phyloP scores from a whole-genome alignment of 164 flowering plant species.

The Malania oleifera region DNA sequence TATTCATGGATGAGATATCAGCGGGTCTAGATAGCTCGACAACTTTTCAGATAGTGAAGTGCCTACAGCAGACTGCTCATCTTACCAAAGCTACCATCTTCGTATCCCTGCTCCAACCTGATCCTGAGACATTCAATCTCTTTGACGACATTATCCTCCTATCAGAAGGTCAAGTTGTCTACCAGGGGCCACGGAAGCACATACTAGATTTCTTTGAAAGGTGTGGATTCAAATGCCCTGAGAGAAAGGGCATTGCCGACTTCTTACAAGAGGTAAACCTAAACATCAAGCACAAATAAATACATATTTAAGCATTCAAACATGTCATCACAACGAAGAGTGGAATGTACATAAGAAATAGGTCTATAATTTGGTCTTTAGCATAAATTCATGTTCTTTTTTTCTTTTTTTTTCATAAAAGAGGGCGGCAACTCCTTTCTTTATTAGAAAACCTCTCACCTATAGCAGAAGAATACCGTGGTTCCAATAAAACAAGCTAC shows the following conservation, averaged over 20 bases:
- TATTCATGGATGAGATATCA: slow-evolving; percentile 99
- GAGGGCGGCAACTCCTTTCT: too few species aligned
- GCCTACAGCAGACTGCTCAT: slow-evolving; percentile 90
- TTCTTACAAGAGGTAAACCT: slow-evolving; percentile 95
- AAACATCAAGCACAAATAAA: too few species aligned
- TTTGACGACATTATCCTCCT: slow-evolving; percentile 87
- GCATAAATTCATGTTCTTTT: too few species aligned
- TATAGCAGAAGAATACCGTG: too few species aligned
- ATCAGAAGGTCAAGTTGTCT: slow-evolving; percentile 87
- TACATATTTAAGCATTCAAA: too few species aligned
- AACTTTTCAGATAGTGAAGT: slow-evolving; percentile 89
- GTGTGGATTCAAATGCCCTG: slow-evolving; percentile 85
- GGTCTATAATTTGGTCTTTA: too few species aligned
- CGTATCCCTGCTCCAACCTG: slow-evolving; percentile 94
- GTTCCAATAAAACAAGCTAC: too few species aligned
- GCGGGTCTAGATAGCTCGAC: slow-evolving; percentile 99
- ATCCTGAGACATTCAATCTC: slow-evolving; percentile 89
- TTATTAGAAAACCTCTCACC: too few species aligned
- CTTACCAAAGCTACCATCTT: slow-evolving; percentile 72
- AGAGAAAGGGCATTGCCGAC: slow-evolving; percentile 90
- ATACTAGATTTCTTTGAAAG: slow-evolving; percentile 71
- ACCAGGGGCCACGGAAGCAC: slow-evolving; percentile 87
- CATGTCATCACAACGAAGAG: too few species aligned
- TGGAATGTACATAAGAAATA: too few species aligned
- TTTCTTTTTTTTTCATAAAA: too few species aligned